Base-by-base conservation (phyloP, 768 basidiomycete genomes). In the Suillus tomentosus region DNA sequence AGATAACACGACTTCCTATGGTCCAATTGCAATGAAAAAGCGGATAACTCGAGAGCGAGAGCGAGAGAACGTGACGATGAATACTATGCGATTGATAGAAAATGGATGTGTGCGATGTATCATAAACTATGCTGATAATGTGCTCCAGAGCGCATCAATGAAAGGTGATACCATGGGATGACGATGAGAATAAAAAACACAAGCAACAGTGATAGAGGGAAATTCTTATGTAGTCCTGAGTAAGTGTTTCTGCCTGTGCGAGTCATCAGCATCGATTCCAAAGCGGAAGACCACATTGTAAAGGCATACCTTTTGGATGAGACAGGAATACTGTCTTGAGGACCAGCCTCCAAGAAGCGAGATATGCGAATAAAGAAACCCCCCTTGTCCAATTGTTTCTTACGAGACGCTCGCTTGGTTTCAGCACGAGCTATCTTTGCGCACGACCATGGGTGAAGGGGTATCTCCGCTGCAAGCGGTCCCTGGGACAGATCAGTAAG, bases 361-460 rank as follows among this genome's bases (percentile, higher is more conserved):
- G 17, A 58, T 7, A 58, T 31, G 17, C 57, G 57, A n/a, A 24
- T 42, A 27, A 58, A 42, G 17, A 58, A 27, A 6, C 17, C 39
- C 27, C 6, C 10, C 5, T 53, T 53, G 31, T 53, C 19, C 31
- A 34, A 4, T 22, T 67, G 61, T 10, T 69, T 65, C n/a, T 66
- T 65, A 65, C 74, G 74, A 64, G 74, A 66, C 51, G 72, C 65
- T n/a, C 66, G 71, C 57, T 75, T 75, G 8, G 47, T 17, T 40
- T 64, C 24, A 42, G 74, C 75, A 31, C 62, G 74, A 0, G 74
- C 67, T 14, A 75, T 75, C 57, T 77, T 75, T 39, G 74, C 74
- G 68, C 74, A 75, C 40, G 74, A 74, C 74, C 74, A 75, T 37
- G 74, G 34, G 39, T 5, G 57, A 42, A 58, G 40, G 5, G 57